Evolutionary conservation across 345 rosid species (phyloP).

Genomic region (Citrus cavaleriei): DNA sequence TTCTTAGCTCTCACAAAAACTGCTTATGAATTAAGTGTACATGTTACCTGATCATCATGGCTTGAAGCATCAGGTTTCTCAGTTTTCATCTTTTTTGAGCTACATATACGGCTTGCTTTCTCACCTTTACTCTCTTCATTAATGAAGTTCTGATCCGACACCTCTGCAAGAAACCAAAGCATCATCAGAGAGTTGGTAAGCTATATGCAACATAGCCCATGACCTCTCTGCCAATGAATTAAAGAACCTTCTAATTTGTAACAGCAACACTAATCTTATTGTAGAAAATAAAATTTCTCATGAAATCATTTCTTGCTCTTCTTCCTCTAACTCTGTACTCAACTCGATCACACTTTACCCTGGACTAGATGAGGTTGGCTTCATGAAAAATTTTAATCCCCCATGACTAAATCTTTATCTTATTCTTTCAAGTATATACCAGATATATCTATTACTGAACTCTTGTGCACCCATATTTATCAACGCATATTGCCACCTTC

Average conservation of each 20-base stretch:
- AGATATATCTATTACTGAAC: background rate
- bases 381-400: background rate
- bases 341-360: background rate
- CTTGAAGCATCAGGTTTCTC: slow-evolving; percentile 15
- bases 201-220: background rate
- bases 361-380: background rate
- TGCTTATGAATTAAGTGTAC: background rate
- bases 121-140: slow-evolving; percentile 45
- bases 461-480: background rate
- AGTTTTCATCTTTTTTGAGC: slow-evolving; percentile 40
- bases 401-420: background rate
- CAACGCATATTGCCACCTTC: background rate
- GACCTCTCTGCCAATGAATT: background rate
- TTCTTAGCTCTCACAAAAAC: background rate
- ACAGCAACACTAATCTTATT: background rate
- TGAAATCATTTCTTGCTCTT: background rate
- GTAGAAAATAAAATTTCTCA: background rate
- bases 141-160: slow-evolving; percentile 82
- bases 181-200: background rate
- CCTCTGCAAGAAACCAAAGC: slow-evolving; percentile 46
- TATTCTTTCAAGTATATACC: background rate
- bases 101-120: slow-evolving; percentile 19
- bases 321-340: background rate
- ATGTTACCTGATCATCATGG: slow-evolving; percentile 45
- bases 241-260: background rate